Evolutionary conservation across 148 eudicot species (phyloP), one percentile per base, ranked within the genome.

Genomic region (Camellia lanceoleosa): DNA sequence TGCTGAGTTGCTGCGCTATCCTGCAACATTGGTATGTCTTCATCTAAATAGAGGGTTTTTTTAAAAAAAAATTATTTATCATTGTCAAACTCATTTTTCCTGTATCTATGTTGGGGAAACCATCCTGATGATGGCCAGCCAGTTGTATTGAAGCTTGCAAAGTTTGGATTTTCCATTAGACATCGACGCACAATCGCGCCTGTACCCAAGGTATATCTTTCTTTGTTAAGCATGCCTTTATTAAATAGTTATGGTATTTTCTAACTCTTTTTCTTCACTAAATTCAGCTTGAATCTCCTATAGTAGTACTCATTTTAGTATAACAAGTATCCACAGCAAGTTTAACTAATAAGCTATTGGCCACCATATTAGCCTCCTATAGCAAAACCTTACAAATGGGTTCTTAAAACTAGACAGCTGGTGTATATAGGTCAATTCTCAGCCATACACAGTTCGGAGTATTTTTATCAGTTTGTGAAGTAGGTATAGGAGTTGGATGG

Each of bases 41-140:
- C 56, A n/a, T 79, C 80, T 68, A 30, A 13, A 63, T 38, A 15
- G 38, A 55, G 61, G 60, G 70, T 56, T 63, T 38, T 66, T 63
- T 68, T 76, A 14, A 30, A 30, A 30, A 23, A 30, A 30, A 30
- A 0, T 30, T 30, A 30, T 44, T 59, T 81, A 52, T 55, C 51
- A 12, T 58, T 15, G 13, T 44, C 70, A 74, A 59, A 49, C 66
- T 69, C 20, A 70, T 73, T 72, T 78, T 71, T 11, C 16, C 47
- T 74, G 16, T 7, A 68, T 76, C 75, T 15, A 6, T 82, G 60
- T 81, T 85, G 94, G 99, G 99, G 99, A 79, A 84, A 86, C 63
- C 97, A 96, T 80, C 99, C 95, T 30, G 90, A 83, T 16, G 94
- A 88, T 85, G 85, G 87, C 66, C 87, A 71, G 65, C 98, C 97